phyloP scores from a whole-genome alignment of 139 green algal species.

The Chlorella sp. region DNA sequence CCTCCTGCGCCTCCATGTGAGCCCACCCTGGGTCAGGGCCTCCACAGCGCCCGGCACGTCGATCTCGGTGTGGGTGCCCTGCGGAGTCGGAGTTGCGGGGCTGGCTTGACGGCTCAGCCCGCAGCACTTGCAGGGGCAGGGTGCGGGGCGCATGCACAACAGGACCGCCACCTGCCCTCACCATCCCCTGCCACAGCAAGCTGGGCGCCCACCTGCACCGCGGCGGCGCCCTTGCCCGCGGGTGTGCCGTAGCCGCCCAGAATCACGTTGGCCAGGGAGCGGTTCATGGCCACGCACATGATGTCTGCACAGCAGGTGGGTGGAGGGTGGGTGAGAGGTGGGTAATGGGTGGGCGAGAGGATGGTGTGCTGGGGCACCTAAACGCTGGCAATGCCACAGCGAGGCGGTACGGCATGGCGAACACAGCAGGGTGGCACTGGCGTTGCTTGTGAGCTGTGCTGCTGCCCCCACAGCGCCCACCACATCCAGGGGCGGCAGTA shows the following conservation, averaged over 20 bases:
- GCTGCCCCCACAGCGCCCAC: too few relatives aligned
- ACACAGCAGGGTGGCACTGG: not conserved
- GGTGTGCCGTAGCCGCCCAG: conserved; percentile 79
- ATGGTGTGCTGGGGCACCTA: too few relatives aligned
- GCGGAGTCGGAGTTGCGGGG: not conserved
- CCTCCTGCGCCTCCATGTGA: not conserved
- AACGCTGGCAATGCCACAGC: not conserved
- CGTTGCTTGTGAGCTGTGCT: too few relatives aligned
- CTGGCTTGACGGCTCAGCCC: too few relatives aligned
- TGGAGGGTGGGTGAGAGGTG: not conserved
- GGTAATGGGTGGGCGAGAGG: not conserved
- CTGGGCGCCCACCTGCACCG: not conserved
- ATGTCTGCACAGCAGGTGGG: conserved; percentile 3
- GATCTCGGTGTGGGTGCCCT: conserved; percentile 29
- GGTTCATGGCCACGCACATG: conserved; percentile 79
- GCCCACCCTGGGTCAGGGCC: conserved; percentile 16
- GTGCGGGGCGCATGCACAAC: too few relatives aligned
- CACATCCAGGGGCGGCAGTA: too few relatives aligned
- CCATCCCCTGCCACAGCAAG: not conserved
- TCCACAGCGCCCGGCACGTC: conserved; percentile 10
- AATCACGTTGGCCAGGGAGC: conserved; percentile 87
- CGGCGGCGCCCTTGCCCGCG: not conserved
- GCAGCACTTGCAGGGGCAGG: too few relatives aligned
- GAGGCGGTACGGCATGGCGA: not conserved
- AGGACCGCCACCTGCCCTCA: too few relatives aligned